Conservation (phyloP, 23 red algal genomes). For the Gracilaria domingensis region DNA sequence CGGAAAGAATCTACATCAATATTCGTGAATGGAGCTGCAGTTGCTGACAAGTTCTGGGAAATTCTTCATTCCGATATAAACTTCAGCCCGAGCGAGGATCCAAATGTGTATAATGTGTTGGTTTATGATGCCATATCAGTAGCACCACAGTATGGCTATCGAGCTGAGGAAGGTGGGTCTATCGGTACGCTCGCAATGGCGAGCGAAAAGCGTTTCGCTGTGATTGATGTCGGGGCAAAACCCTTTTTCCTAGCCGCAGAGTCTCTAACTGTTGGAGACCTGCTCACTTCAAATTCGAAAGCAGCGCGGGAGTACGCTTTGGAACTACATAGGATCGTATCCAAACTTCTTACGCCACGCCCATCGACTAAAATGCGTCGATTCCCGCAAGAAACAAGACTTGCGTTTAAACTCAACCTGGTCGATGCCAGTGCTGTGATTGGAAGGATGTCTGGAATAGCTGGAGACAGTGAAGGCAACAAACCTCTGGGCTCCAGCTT, state of each 20-base stretch:
- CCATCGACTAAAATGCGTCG: constrained; percentile 38
- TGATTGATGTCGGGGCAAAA: constrained; percentile 58
- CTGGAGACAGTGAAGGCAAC: constrained; percentile 43
- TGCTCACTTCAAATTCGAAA: constrained; percentile 24
- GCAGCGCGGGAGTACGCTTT: constrained; percentile 11
- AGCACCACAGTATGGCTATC: constrained; percentile 59
- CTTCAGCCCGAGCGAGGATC: constrained; percentile 5
- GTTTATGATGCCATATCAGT: constrained; percentile 59
- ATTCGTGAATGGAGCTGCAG: constrained; percentile 22
- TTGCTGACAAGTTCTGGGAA: constrained; percentile 57
- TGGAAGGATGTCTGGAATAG: constrained; percentile 15
- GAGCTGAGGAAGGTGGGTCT: constrained; percentile 38
- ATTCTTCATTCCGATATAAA: constrained; percentile 19
- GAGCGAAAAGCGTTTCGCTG: constrained; percentile 46
- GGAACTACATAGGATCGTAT: constrained; percentile 30
- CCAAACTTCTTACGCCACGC: constrained; percentile 41
- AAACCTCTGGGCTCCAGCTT: constrained; percentile 21
- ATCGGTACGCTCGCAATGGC: constrained; percentile 40
- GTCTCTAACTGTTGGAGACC: constrained; percentile 40
- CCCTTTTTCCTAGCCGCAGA: constrained; percentile 43
- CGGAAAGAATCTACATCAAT: constrained; percentile 35
- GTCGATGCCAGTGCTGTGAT: constrained; percentile 68
- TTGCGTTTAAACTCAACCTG: constrained; percentile 39
- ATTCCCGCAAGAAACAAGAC: constrained; percentile 49
- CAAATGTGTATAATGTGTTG: constrained; percentile 40